phyloP scores from a whole-genome alignment of 345 rosid species.

The Cochlearia excelsa region DNA sequence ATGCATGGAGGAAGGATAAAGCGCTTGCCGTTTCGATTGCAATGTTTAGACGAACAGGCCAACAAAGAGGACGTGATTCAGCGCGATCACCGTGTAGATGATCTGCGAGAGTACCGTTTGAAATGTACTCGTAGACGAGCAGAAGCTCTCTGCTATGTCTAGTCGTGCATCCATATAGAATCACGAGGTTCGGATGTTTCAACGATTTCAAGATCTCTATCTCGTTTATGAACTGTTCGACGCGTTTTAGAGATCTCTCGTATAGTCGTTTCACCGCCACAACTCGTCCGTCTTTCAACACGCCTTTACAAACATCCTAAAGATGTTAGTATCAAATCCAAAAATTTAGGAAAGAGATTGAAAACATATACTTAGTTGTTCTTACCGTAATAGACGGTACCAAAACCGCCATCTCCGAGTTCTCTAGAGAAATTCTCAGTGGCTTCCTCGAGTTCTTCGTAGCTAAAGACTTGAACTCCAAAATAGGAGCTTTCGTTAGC shows the following conservation, averaged over 20 bases:
- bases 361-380: too few relatives aligned
- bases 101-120: constrained; percentile 90
- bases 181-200: constrained; percentile 67
- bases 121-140: constrained; percentile 75
- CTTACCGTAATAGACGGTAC: too few relatives aligned
- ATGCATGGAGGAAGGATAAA: constrained; percentile 54
- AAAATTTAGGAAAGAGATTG: background rate
- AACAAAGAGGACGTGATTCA: constrained; percentile 47
- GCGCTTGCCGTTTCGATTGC: constrained; percentile 88
- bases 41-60: constrained; percentile 65
- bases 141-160: constrained; percentile 74
- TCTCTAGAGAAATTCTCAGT: constrained; percentile 44
- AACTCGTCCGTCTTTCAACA: constrained; percentile 64
- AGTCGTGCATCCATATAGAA: constrained; percentile 73
- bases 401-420: too few relatives aligned
- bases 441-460: constrained; percentile 73
- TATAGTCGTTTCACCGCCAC: constrained; percentile 82
- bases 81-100: constrained; percentile 68
- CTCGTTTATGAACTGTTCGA: constrained; percentile 80
- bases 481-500: constrained; percentile 55
- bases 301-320: constrained; percentile 38
- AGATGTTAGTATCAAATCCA: background rate
- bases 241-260: constrained; percentile 60
- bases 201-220: constrained; percentile 62
- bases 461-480: constrained; percentile 72